phyloP scores from a whole-genome alignment of 2,329 filamentous ascomycete genomes.

The Apiospora phragmitis region DNA sequence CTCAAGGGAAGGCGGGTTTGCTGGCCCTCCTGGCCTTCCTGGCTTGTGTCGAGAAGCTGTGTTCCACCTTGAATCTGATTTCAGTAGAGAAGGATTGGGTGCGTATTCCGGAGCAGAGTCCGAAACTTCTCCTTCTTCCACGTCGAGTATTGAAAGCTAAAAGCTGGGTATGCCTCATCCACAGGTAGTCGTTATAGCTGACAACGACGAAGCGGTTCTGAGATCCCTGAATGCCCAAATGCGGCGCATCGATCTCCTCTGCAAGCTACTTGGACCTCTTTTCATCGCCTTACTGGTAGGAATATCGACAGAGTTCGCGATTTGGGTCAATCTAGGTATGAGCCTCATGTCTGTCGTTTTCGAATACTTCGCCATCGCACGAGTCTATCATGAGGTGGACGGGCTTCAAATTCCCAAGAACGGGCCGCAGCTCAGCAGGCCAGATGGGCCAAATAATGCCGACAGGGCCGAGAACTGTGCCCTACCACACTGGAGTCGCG shows the following conservation, averaged over 20 bases:
- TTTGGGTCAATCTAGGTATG: conserved; percentile 47
- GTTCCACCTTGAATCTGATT: conserved; percentile 64
- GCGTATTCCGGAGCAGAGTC: conserved; percentile 1
- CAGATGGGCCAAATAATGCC: neutral
- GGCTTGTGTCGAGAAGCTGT: conserved; percentile 70
- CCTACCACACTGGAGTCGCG: neutral
- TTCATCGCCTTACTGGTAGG: conserved; percentile 49
- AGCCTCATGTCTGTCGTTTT: conserved; percentile 43
- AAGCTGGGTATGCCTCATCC: no score
- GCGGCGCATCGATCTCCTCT: conserved; percentile 59
- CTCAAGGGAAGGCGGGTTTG: conserved; percentile 27
- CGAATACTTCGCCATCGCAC: conserved; percentile 14
- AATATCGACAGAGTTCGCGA: conserved; percentile 44
- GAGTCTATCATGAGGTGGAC: conserved; percentile 27
- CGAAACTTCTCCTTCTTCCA: neutral
- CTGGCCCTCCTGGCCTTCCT: conserved; percentile 46
- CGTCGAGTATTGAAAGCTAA: neutral
- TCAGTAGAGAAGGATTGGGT: conserved; percentile 74
- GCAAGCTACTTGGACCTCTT: conserved; percentile 57
- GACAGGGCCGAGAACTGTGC: neutral
- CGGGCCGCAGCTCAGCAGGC: neutral
- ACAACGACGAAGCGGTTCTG: conserved; percentile 34
- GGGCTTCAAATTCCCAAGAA: conserved; percentile 12
- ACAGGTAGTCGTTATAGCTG: conserved; percentile 49
- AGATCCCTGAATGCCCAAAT: conserved; percentile 50